Evolutionary conservation across 768 basidiomycete species (phyloP).

Genomic region (Lentinula sp.): DNA sequence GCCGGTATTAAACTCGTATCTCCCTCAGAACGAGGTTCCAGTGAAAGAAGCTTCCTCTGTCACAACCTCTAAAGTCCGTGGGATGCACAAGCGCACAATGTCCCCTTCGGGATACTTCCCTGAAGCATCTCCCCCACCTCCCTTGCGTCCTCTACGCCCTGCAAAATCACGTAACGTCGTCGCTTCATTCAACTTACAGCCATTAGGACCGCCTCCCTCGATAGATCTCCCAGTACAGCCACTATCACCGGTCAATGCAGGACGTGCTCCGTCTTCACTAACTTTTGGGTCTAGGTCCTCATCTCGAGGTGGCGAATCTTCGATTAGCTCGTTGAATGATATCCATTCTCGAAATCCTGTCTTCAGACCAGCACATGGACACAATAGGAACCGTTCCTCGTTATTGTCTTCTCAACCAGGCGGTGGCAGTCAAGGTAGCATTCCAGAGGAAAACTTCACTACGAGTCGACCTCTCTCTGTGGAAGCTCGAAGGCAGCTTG

Average conservation of each 20-base stretch:
- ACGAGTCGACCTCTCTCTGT: conserved; percentile 33
- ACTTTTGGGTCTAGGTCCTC: conserved; percentile 22
- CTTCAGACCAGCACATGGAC: conserved; percentile 23
- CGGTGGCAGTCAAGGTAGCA: not conserved
- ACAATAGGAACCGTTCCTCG: conserved; percentile 18
- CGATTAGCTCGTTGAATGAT: conserved; percentile 12
- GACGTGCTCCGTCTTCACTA: conserved; percentile 6
- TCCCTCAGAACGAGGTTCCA: not conserved
- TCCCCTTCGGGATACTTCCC: conserved; percentile 25
- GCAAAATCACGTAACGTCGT: conserved; percentile 16
- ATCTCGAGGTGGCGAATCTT: conserved; percentile 19
- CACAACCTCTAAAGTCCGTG: not conserved
- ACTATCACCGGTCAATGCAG: not conserved
- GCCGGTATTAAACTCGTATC: conserved; percentile 35
- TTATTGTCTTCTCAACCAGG: conserved; percentile 9
- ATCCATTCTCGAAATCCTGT: conserved; percentile 26
- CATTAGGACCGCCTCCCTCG: conserved; percentile 5
- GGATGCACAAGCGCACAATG: conserved; percentile 26
- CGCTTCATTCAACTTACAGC: not conserved
- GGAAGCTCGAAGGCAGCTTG: conserved; percentile 50
- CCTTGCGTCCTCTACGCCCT: conserved; percentile 37
- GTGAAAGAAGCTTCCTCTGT: not conserved
- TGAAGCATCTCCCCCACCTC: conserved; percentile 27
- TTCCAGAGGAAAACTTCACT: conserved; percentile 7
- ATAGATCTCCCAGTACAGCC: not conserved